phyloP scores from a whole-genome alignment of 192 early-diverging fungal genomes.

The Entomortierella parvispora region DNA sequence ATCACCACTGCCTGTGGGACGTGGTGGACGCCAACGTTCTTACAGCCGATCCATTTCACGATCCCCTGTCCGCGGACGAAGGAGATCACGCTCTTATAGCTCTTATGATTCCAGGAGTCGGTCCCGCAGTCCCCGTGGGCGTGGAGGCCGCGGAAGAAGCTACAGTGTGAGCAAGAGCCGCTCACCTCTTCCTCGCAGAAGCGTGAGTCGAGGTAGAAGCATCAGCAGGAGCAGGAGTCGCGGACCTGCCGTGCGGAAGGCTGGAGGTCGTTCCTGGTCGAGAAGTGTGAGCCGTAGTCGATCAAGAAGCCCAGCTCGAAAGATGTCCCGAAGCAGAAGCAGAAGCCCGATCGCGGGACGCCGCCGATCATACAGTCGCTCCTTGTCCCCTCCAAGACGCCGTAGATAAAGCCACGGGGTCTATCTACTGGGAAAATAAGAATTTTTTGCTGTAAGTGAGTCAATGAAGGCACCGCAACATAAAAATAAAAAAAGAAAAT shows the following conservation, averaged over 20 bases:
- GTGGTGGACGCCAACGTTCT: conserved; percentile 21
- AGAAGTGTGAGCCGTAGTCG: conserved; percentile 15
- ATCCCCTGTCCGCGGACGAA: conserved; percentile 44
- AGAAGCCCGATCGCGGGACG: conserved; percentile 13
- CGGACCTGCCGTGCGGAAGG: conserved; percentile 3
- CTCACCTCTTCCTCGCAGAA: conserved; percentile 14
- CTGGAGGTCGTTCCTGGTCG: conserved; percentile 29
- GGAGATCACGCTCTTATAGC: conserved; percentile 47
- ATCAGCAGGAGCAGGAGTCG: conserved; percentile 27
- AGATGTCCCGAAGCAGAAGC: conserved; percentile 15
- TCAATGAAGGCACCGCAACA: not conserved
- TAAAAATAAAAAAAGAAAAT: not conserved
- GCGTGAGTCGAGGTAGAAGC: conserved; percentile 11
- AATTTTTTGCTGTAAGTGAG: not conserved
- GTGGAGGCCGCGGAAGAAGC: conserved; percentile 20
- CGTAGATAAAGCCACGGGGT: conserved; percentile 16
- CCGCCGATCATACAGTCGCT: conserved; percentile 32
- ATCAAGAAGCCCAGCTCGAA: conserved; percentile 17
- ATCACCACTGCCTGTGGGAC: conserved; percentile 24
- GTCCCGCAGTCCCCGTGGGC: conserved; percentile 21
- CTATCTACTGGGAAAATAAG: too few species aligned
- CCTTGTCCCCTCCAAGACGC: conserved; percentile 34
- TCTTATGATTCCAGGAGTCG: conserved; percentile 44
- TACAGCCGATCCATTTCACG: conserved; percentile 38
- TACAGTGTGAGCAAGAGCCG: conserved; percentile 35